Evolutionary conservation across 2,329 filamentous ascomycete species (phyloP).

Genomic region (Neonectria neomacrospora): DNA sequence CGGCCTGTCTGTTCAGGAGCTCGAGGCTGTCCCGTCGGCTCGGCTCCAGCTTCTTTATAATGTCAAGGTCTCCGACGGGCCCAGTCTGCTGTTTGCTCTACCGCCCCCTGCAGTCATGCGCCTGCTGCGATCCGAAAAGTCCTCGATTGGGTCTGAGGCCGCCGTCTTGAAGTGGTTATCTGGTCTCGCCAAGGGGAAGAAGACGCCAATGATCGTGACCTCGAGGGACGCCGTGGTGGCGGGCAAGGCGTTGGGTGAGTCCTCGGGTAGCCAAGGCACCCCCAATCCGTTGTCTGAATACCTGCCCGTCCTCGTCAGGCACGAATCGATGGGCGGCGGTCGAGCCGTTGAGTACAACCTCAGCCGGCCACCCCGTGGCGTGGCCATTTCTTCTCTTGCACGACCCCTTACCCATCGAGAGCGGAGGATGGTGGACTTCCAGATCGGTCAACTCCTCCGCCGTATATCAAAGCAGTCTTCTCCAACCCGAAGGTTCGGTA

Average conservation of each 20-base stretch:
- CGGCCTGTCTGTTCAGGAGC: conserved; percentile 38
- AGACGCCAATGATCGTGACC: conserved; percentile 4
- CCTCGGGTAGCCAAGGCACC: conserved; percentile 5
- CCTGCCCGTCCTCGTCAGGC: conserved; percentile 55
- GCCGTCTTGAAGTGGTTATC: conserved; percentile 59
- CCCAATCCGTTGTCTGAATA: conserved; percentile 43
- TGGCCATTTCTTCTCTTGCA: conserved; percentile 51
- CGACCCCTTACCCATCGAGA: conserved; percentile 50
- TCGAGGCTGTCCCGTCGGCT: conserved; percentile 49
- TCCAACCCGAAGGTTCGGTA: conserved; percentile 61
- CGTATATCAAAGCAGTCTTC: conserved; percentile 57
- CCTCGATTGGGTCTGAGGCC: conserved; percentile 57
- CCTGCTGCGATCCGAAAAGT: conserved; percentile 60
- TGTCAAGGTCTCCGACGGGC: conserved; percentile 55
- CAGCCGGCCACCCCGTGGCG: conserved; percentile 52
- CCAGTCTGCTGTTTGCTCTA: conserved; percentile 55
- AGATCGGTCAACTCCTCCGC: conserved; percentile 59
- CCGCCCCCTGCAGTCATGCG: conserved; percentile 56
- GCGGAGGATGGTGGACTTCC: conserved; percentile 55
- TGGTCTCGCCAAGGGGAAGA: conserved; percentile 33
- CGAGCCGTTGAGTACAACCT: conserved; percentile 56
- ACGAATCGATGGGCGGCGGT: conserved; percentile 47
- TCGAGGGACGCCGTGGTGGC: conserved; percentile 17
- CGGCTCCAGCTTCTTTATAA: conserved; percentile 56
- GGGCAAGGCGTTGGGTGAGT: conserved; percentile 8